Evolutionary conservation across 2,329 filamentous ascomycete species (phyloP).

Genomic region (Apiospora koreana): DNA sequence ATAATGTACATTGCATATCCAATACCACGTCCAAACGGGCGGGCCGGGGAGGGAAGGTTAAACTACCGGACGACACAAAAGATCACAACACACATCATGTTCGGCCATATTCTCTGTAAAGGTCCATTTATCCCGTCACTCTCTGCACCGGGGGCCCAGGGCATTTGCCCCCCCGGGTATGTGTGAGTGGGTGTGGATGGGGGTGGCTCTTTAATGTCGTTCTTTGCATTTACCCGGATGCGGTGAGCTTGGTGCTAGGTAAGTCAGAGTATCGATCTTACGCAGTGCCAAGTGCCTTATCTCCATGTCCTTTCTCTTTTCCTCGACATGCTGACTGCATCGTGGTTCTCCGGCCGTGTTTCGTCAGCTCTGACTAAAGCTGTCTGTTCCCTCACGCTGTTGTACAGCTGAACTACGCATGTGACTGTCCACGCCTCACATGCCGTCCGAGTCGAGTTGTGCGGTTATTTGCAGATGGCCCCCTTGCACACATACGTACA

Average conservation of each 20-base stretch:
- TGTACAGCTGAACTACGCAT: background rate
- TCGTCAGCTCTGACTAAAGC: background rate
- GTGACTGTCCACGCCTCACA: background rate
- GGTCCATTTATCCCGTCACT: background rate
- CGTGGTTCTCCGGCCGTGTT: background rate
- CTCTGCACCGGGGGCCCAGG: background rate
- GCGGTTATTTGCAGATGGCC: background rate
- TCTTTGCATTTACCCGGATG: conserved; percentile 3
- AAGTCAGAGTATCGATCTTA: background rate
- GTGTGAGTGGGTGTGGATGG: background rate
- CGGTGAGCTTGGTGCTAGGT: background rate
- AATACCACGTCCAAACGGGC: background rate
- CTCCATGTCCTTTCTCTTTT: background rate
- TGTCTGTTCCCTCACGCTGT: background rate
- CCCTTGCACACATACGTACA: background rate
- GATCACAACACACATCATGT: background rate
- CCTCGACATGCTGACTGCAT: background rate
- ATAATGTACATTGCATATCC: background rate
- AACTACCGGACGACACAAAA: background rate
- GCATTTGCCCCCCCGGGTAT: background rate
- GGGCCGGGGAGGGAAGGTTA: background rate
- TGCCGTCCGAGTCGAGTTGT: too few relatives aligned
- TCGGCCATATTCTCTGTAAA: background rate
- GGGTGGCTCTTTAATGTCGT: background rate
- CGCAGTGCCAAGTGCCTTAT: background rate